Evolutionary conservation across 176 grass and related monocot genomes (phyloP), one percentile per base, ranked within the genome.

Genomic region (Ananas comosus): DNA sequence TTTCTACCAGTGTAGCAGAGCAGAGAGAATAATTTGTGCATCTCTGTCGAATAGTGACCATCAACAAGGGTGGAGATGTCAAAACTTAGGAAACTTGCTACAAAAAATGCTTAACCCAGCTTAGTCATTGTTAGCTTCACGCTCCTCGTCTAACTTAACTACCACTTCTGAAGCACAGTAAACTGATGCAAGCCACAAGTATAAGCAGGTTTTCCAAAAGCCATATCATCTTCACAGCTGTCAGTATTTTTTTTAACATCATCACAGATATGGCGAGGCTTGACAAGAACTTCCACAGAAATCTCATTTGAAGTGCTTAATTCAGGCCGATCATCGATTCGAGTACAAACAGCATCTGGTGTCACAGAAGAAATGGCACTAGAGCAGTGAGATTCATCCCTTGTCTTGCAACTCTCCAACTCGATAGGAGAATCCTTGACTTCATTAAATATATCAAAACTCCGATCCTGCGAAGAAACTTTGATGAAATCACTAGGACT

Each of bases 131-230:
- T 67, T 67, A 2, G 65, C 33, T 33, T 67, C 65, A 18, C 28
- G 47, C 29, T 16, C 14, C 12, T 49, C 14, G 11, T 48, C 65
- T 67, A 67, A n/a, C 65, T 49, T 67, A 10, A 48, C 48, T n/a
- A 67, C 33, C 29, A 18, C 33, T 33, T 67, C 65, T 10, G 65
- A 11, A n/a, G 65, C 65, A 67, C 24, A 67, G 65, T 67, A 33
- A 67, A 67, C 27, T 11, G 70, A 72, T 48, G 24, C 23, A 42
- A 67, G 70, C 67, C 42, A 80, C 67, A 80, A 81, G 68, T 65
- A 81, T 76, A 73, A 72, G 70, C 63, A 73, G 66, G 70, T 52
- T 78, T 57, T 73, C 70, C 72, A 74, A 78, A 80, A 86, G 72
- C 51, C 66, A 67, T 23, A 73, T 74, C 73, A 65, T 78, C 71